phyloP scores from a whole-genome alignment of 495 filamentous ascomycete species.

The Acidomyces sp. region DNA sequence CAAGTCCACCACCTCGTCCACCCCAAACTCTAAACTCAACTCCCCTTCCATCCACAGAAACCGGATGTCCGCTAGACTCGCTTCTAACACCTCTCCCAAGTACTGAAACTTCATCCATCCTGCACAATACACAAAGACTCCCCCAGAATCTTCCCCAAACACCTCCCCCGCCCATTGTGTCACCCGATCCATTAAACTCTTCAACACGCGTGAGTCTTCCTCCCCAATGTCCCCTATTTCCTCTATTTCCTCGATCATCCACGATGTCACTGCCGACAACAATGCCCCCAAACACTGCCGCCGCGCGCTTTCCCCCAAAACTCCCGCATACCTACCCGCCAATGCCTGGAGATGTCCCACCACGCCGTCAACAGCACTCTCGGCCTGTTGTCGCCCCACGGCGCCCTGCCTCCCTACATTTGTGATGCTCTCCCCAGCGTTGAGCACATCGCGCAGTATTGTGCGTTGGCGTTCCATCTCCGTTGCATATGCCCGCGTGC shows the following conservation, averaged over 20 bases:
- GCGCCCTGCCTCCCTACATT: slow-evolving; percentile 50
- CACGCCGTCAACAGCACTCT: slow-evolving; percentile 55
- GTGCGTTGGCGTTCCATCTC: slow-evolving; percentile 81
- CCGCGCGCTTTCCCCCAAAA: slow-evolving; percentile 69
- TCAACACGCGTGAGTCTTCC: slow-evolving; percentile 68
- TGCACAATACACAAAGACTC: slow-evolving; percentile 65
- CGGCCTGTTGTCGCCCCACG: slow-evolving; percentile 50
- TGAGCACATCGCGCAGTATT: slow-evolving; percentile 71
- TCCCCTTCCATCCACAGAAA: slow-evolving; percentile 81
- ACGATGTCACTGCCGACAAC: slow-evolving; percentile 62
- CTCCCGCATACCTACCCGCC: slow-evolving; percentile 59
- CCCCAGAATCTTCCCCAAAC: slow-evolving; percentile 26
- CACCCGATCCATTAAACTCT: slow-evolving; percentile 58
- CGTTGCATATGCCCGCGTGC: slow-evolving; percentile 67
- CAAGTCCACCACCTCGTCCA: slow-evolving; percentile 76
- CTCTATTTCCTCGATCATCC: slow-evolving; percentile 71
- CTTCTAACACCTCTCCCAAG: slow-evolving; percentile 77
- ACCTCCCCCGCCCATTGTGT: slow-evolving; percentile 36
- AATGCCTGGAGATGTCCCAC: slow-evolving; percentile 55
- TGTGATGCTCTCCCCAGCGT: slow-evolving; percentile 54
- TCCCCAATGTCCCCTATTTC: slow-evolving; percentile 79
- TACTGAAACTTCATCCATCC: slow-evolving; percentile 87
- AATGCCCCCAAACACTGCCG: slow-evolving; percentile 77
- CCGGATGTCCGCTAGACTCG: slow-evolving; percentile 74
- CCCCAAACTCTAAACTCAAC: slow-evolving; percentile 66